Conservation (phyloP, 306 rosid genomes). For the Glycyrrhiza uralensis region DNA sequence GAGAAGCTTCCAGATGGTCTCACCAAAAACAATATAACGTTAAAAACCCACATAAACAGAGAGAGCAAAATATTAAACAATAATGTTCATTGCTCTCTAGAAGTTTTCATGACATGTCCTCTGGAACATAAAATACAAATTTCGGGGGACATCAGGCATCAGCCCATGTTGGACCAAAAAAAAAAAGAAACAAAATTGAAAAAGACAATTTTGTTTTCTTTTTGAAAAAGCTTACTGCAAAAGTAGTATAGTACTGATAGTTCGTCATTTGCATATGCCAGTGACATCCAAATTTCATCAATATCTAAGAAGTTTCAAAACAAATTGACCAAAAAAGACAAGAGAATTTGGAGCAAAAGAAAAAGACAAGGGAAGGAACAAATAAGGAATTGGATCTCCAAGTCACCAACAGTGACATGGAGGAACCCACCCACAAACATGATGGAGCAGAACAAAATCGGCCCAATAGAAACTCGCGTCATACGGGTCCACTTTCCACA, state of each 20-base stretch:
- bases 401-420: constrained; percentile 23
- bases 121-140: neutral
- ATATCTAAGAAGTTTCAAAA: neutral
- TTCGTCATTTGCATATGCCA: neutral
- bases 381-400: constrained; percentile 13
- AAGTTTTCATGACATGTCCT: neutral
- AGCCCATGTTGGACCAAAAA: neutral
- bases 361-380: constrained; percentile 1
- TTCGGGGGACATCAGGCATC: neutral
- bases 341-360: neutral
- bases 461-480: constrained; percentile 29
- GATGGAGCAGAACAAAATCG: constrained; percentile 22
- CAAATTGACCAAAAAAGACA: constrained; percentile 11
- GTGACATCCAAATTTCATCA: neutral
- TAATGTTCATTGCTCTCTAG: too few relatives aligned
- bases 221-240: constrained; percentile 1
- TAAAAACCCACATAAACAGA: too few relatives aligned
- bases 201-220: neutral
- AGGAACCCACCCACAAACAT: constrained; percentile 20
- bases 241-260: neutral
- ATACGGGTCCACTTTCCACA: constrained; percentile 42
- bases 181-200: neutral
- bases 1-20: too few relatives aligned
- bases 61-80: too few relatives aligned
- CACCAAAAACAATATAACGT: too few relatives aligned